A percentile compares a stretch with the other conserved stretches of the same genome.
Evolutionary conservation across 1,139 yeast species (phyloP).

Genomic region (Saccharomycopsis hybrid): DNA sequence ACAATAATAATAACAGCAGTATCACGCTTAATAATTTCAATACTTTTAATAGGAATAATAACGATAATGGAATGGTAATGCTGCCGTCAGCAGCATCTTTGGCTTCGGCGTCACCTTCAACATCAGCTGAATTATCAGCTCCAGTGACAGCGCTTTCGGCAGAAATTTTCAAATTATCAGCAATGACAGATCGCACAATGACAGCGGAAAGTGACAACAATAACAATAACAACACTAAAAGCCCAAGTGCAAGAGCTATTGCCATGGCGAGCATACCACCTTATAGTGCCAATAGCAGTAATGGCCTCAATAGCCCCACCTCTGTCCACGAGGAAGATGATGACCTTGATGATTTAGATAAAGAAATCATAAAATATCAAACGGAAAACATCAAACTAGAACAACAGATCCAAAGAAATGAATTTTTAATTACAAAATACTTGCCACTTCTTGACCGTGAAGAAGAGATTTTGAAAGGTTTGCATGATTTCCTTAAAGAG

Average conservation of each 20-base stretch:
- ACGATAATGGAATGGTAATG: no score
- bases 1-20: not conserved
- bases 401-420: slow-evolving; percentile 19
- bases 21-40: not conserved
- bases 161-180: not conserved
- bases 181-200: no score
- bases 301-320: no score
- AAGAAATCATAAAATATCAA: slow-evolving; percentile 13
- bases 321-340: not conserved
- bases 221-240: not conserved
- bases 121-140: not conserved
- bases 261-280: no score
- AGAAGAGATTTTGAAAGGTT: slow-evolving; percentile 20
- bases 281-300: not conserved
- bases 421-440: slow-evolving; percentile 17
- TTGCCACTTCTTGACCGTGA: slow-evolving; percentile 19
- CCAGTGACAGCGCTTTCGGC: not conserved
- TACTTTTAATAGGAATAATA: no score
- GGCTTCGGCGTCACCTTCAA: not conserved
- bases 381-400: slow-evolving; percentile 14
- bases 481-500: slow-evolving; percentile 19
- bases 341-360: slow-evolving; percentile 9
- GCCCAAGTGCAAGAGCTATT: no score
- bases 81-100: not conserved
- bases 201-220: no score